phyloP scores from a whole-genome alignment of 1,139 yeast species.

The Hemisphaericaspora xylanilytica region DNA sequence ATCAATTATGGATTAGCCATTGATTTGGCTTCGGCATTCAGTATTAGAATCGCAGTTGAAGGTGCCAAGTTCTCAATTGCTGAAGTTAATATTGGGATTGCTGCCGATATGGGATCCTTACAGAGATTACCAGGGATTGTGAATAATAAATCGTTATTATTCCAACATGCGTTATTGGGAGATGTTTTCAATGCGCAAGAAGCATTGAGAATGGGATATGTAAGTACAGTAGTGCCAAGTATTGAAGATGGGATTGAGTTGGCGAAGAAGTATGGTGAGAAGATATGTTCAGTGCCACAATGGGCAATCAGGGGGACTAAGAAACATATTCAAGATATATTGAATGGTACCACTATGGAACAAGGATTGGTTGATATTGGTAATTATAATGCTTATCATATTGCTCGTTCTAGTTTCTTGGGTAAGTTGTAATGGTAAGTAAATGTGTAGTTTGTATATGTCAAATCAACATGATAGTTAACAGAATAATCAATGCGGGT shows the following conservation, averaged over 20 bases:
- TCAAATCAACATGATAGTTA: no score
- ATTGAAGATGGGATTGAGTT: constrained; percentile 49
- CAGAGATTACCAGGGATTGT: constrained; percentile 62
- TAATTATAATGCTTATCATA: constrained; percentile 46
- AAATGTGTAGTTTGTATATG: not conserved
- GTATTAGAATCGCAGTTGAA: constrained; percentile 56
- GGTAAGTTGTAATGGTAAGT: not conserved
- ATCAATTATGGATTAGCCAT: constrained; percentile 61
- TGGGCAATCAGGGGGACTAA: constrained; percentile 73
- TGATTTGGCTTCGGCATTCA: constrained; percentile 59
- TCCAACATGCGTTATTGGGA: constrained; percentile 66
- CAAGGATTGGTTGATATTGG: constrained; percentile 57
- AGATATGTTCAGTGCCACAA: constrained; percentile 46
- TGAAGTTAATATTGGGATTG: constrained; percentile 71
- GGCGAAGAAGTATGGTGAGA: constrained; percentile 51
- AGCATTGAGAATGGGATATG: constrained; percentile 56
- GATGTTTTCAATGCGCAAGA: constrained; percentile 54
- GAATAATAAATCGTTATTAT: constrained; percentile 57
- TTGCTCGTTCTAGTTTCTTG: constrained; percentile 20
- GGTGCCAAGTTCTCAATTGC: constrained; percentile 60
- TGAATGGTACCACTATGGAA: constrained; percentile 43
- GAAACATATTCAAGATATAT: constrained; percentile 51
- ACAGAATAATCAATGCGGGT: no score
- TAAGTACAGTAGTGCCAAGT: constrained; percentile 46
- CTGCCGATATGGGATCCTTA: constrained; percentile 78